A percentile compares a stretch with the other conserved stretches of the same genome.
Conservation (phyloP, 2,329 filamentous ascomycete species). For the Coniosporium tulheliwenetii region DNA sequence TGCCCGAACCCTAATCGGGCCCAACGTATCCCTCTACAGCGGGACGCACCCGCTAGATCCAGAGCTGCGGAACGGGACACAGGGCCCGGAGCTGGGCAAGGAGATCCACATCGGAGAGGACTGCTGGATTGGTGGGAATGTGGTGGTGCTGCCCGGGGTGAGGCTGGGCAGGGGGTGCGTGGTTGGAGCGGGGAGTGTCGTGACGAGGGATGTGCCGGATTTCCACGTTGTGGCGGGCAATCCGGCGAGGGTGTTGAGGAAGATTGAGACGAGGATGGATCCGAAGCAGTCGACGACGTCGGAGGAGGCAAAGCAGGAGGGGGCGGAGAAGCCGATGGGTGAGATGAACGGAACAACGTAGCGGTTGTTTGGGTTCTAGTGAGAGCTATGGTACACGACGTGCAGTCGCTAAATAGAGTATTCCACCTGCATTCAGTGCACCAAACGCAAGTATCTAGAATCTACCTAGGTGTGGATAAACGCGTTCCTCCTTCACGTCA, state of each 20-base stretch:
- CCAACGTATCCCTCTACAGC: conserved; percentile 61
- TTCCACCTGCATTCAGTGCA: too few relatives aligned
- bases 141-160: conserved; percentile 57
- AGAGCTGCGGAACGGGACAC: conserved; percentile 53
- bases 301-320: not conserved
- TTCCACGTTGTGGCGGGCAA: conserved; percentile 51
- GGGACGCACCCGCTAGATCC: conserved; percentile 68
- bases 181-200: conserved; percentile 68
- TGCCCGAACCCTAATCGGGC: conserved; percentile 60
- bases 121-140: conserved; percentile 64
- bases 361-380: too few relatives aligned
- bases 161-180: conserved; percentile 60
- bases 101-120: conserved; percentile 66
- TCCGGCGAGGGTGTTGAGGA: conserved; percentile 41
- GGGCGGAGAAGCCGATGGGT: not conserved
- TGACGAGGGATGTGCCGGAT: conserved; percentile 59
- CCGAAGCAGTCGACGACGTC: not conserved
- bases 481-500: too few relatives aligned
- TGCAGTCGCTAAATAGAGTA: too few relatives aligned
- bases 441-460: too few relatives aligned
- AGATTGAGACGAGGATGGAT: not conserved
- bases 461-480: too few relatives aligned
- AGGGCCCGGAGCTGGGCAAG: conserved; percentile 59
- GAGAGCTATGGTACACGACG: too few relatives aligned
- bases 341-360: not conserved